Percentiles rank a stretch among this genome's conserved stretches.
These are phyloP conservation scores for Ceratobasidium sp. DNA, from an alignment of 1,284 basidiomycete genomes.

Conservation along the genomic window DNA sequence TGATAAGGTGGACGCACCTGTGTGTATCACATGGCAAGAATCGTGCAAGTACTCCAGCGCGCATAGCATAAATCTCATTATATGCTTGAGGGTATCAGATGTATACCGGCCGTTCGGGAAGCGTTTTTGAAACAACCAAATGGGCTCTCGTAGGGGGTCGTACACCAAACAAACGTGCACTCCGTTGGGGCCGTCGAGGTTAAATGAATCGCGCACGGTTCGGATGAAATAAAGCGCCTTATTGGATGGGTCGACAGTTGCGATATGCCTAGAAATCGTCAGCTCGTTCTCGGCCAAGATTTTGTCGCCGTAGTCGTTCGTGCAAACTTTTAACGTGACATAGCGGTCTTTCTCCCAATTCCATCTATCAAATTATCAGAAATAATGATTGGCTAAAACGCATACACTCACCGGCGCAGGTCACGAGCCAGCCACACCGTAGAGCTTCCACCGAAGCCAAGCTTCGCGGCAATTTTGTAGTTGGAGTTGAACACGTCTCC, in stretches of 20 bases:
- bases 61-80: neutral
- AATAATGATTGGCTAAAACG: neutral
- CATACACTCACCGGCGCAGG: neutral
- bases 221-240: neutral
- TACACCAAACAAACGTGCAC: neutral
- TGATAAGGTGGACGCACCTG: neutral
- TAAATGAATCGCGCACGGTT: neutral
- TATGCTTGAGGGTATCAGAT: neutral
- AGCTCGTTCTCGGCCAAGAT: neutral
- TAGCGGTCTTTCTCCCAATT: neutral
- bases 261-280: neutral
- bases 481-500: neutral
- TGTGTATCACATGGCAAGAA: neutral
- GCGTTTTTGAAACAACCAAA: neutral
- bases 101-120: neutral
- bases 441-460: neutral
- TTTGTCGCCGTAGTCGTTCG: neutral
- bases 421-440: conserved; percentile 8
- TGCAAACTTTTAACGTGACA: neutral
- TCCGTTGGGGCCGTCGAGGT: neutral
- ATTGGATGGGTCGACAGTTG: neutral
- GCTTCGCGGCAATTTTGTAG: neutral
- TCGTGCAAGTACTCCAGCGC: neutral
- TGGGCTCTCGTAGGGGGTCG: neutral
- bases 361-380: neutral